A percentile compares a stretch with the other conserved stretches of the same genome.
phyloP scores from a whole-genome alignment of 345 rosid species.

The Eucalyptus viminalis region DNA sequence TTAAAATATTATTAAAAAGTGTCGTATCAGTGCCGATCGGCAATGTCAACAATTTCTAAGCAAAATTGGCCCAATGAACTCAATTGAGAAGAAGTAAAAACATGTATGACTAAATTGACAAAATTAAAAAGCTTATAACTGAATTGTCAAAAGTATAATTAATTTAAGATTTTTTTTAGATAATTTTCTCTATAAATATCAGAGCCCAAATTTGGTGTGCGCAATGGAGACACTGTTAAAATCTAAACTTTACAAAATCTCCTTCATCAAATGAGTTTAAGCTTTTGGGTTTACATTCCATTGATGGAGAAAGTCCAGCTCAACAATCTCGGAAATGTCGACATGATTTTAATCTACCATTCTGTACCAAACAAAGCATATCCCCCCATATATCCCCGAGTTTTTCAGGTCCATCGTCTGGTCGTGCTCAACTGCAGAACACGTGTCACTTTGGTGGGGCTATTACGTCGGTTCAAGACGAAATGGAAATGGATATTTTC shows the following conservation, averaged over 20 bases:
- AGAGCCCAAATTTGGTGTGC: background rate
- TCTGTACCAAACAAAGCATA: background rate
- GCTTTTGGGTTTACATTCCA: background rate
- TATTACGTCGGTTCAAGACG: background rate
- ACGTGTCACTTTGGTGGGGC: background rate
- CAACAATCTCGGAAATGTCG: background rate
- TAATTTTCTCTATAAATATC: too few relatives aligned
- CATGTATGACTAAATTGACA: accelerated
- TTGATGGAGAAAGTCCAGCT: background rate
- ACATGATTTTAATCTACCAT: background rate
- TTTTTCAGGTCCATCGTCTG: background rate
- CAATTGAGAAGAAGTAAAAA: too few relatives aligned
- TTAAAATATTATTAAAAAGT: too few relatives aligned
- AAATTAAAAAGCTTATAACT: accelerated
- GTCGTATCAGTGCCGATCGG: accelerated
- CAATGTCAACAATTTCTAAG: accelerated
- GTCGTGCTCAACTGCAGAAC: background rate
- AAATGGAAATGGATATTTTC: background rate
- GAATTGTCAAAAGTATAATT: too few relatives aligned
- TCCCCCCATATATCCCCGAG: background rate
- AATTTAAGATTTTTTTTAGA: too few relatives aligned
- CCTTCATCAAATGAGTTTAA: background rate
- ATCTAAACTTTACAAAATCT: background rate
- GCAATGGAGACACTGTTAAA: accelerated
- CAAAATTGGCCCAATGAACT: accelerated